Evolutionary conservation across 2,329 filamentous ascomycete species (phyloP).

Genomic region (Hawksworthiomyces lignivorus): DNA sequence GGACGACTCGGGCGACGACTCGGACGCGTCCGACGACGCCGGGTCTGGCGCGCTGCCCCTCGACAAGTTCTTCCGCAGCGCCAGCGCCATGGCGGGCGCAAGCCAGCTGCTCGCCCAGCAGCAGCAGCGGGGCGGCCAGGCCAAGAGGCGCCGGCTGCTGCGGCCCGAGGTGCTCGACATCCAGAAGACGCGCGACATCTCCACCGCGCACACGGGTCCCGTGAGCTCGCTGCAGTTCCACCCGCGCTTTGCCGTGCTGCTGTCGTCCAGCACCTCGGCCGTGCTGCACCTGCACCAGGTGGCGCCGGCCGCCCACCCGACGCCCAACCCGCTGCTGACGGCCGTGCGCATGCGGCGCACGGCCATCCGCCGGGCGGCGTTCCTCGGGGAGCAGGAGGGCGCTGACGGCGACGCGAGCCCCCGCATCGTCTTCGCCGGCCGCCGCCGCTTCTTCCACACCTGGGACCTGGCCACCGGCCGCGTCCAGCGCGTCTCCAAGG

Average conservation of each 20-base stretch:
- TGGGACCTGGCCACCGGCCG: slow-evolving; percentile 81
- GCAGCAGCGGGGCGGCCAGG: slow-evolving; percentile 25
- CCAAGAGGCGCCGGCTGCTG: slow-evolving; percentile 57
- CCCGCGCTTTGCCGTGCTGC: slow-evolving; percentile 75
- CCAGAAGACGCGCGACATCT: slow-evolving; percentile 78
- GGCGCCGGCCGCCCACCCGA: slow-evolving; percentile 63
- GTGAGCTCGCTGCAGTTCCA: slow-evolving; percentile 86
- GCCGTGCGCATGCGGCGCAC: slow-evolving; percentile 80
- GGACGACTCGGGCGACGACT: not conserved
- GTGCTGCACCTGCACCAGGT: slow-evolving; percentile 87
- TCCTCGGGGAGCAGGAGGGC: slow-evolving; percentile 51
- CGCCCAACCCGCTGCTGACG: slow-evolving; percentile 81
- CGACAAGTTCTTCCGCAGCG: slow-evolving; percentile 70
- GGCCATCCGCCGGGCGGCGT: slow-evolving; percentile 76
- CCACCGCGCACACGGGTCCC: slow-evolving; percentile 67
- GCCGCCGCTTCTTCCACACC: slow-evolving; percentile 84
- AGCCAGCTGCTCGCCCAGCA: slow-evolving; percentile 3
- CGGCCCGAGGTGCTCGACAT: slow-evolving; percentile 86
- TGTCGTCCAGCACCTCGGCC: slow-evolving; percentile 80
- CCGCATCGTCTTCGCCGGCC: slow-evolving; percentile 80
- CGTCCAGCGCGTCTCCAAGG: slow-evolving; percentile 72
- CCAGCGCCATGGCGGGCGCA: slow-evolving; percentile 54
- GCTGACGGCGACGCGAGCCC: slow-evolving; percentile 47
- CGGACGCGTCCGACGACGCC: slow-evolving; percentile 23
- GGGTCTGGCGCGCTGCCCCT: slow-evolving; percentile 59